These are phyloP conservation scores for Fibroporia radiculosa DNA, from an alignment of 768 basidiomycete genomes.

Conservation along the genomic window DNA sequence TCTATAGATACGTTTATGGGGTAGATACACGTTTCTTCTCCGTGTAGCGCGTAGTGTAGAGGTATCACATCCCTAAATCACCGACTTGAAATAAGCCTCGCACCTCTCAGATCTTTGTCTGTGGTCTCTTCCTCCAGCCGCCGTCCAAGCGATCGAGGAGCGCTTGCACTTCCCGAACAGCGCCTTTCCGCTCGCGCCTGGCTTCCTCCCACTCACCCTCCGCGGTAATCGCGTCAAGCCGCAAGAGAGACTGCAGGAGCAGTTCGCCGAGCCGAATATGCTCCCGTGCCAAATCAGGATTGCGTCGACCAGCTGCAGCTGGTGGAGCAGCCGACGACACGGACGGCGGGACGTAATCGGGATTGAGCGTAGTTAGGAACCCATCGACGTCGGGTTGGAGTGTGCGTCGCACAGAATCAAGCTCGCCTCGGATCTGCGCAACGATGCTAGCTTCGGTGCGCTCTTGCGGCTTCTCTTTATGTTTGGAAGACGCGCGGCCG, in stretches of 20 bases:
- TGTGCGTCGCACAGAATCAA: conserved; percentile 40
- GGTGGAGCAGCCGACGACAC: conserved; percentile 8
- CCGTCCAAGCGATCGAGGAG: conserved; percentile 75
- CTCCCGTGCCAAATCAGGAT: conserved; percentile 28
- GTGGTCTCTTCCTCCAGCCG: conserved; percentile 38
- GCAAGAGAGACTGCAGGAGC: conserved; percentile 79
- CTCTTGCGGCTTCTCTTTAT: conserved; percentile 17
- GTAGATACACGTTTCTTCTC: no score
- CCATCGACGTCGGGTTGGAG: conserved; percentile 50
- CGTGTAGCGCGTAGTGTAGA: no score
- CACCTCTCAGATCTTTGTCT: neutral
- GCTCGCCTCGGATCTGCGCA: conserved; percentile 45
- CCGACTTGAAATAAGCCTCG: no score
- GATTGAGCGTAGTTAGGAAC: conserved; percentile 37
- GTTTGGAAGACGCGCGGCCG: conserved; percentile 18
- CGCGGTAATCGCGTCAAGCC: conserved; percentile 74
- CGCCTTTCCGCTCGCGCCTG: conserved; percentile 73
- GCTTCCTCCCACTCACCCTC: conserved; percentile 75
- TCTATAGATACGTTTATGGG: no score
- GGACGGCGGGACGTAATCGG: conserved; percentile 9
- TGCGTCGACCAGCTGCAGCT: conserved; percentile 9
- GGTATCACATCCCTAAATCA: no score
- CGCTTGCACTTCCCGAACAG: conserved; percentile 78
- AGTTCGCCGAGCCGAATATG: conserved; percentile 68
- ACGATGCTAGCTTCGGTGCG: conserved; percentile 46